These are phyloP conservation scores for Xylariomycetidae sp. DNA, from an alignment of 2,329 filamentous ascomycete genomes.

Conservation along the genomic window DNA sequence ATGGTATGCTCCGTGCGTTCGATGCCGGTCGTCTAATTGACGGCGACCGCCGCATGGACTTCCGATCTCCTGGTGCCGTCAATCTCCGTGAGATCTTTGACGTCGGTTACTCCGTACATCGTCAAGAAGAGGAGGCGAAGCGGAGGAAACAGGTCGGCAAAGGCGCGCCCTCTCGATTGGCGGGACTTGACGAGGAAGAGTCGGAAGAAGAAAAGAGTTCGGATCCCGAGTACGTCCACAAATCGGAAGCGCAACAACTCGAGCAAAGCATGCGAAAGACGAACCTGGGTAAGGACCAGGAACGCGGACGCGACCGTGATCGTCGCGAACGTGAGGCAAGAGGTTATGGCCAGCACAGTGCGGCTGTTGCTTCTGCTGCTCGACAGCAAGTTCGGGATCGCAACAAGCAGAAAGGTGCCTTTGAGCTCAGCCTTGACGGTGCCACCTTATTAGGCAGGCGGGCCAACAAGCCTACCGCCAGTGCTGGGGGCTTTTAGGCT, in stretches of 20 bases:
- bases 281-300: slow-evolving; percentile 56
- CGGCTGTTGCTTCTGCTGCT: slow-evolving; percentile 76
- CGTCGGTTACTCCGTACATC: slow-evolving; percentile 93
- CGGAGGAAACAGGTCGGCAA: slow-evolving; percentile 77
- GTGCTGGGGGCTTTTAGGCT: slow-evolving; percentile 28
- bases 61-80: slow-evolving; percentile 89
- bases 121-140: slow-evolving; percentile 94
- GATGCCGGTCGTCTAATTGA: slow-evolving; percentile 49
- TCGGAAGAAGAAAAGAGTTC: slow-evolving; percentile 56
- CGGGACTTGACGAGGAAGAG: slow-evolving; percentile 63
- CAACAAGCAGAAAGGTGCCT: slow-evolving; percentile 68
- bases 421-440: slow-evolving; percentile 87
- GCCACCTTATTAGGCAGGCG: slow-evolving; percentile 79
- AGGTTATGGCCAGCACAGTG: slow-evolving; percentile 86
- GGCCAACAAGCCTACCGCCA: slow-evolving; percentile 46
- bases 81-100: slow-evolving; percentile 97
- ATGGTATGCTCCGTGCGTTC: slow-evolving; percentile 50
- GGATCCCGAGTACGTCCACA: slow-evolving; percentile 38
- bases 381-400: slow-evolving; percentile 68
- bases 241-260: slow-evolving; percentile 55
- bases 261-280: slow-evolving; percentile 85
- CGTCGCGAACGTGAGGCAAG: slow-evolving; percentile 39
- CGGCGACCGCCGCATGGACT: slow-evolving; percentile 71
- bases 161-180: slow-evolving; percentile 52
- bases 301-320: slow-evolving; percentile 45